A percentile compares a stretch with the other conserved stretches of the same genome.
Evolutionary conservation across 768 basidiomycete genomes (phyloP).

Genomic region (Nidula microcarpa): DNA sequence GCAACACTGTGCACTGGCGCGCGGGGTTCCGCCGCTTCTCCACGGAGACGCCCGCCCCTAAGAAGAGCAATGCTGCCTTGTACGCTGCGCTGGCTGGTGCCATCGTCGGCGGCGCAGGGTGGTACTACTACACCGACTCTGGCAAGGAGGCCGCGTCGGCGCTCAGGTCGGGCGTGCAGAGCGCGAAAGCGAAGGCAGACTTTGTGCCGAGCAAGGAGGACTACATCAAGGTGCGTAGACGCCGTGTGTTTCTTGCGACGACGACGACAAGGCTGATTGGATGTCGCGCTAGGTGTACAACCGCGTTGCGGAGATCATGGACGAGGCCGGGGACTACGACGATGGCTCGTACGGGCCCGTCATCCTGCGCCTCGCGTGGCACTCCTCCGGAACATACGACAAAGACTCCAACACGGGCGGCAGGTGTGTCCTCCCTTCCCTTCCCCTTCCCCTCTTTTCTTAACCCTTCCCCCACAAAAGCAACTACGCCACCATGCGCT

Average conservation of each 20-base stretch:
- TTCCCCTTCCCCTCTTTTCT: conserved; percentile 6
- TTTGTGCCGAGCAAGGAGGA: conserved; percentile 79
- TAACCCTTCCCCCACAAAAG: conserved; percentile 27
- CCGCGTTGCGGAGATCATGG: conserved; percentile 72
- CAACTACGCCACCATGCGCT: conserved; percentile 99
- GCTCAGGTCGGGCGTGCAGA: conserved; percentile 59
- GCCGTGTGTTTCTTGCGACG: neutral
- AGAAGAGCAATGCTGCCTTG: conserved; percentile 49
- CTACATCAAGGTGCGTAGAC: conserved; percentile 72
- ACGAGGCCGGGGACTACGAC: conserved; percentile 81
- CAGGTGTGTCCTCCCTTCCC: conserved; percentile 46
- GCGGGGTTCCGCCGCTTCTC: conserved; percentile 56
- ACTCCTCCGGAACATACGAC: conserved; percentile 90
- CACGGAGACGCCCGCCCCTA: conserved; percentile 46
- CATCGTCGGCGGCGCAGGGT: conserved; percentile 46
- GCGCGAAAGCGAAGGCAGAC: conserved; percentile 60
- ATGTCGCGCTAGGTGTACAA: conserved; percentile 73
- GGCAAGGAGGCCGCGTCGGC: conserved; percentile 50
- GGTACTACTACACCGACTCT: conserved; percentile 56
- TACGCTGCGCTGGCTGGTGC: conserved; percentile 62
- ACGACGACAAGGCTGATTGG: neutral
- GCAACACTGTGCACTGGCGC: conserved; percentile 23
- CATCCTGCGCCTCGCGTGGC: conserved; percentile 90
- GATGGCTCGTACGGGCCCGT: conserved; percentile 91
- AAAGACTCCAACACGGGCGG: conserved; percentile 74